These are phyloP conservation scores for Rhynchosporium secalis DNA, from an alignment of 2,329 filamentous ascomycete genomes.

Conservation along the genomic window DNA sequence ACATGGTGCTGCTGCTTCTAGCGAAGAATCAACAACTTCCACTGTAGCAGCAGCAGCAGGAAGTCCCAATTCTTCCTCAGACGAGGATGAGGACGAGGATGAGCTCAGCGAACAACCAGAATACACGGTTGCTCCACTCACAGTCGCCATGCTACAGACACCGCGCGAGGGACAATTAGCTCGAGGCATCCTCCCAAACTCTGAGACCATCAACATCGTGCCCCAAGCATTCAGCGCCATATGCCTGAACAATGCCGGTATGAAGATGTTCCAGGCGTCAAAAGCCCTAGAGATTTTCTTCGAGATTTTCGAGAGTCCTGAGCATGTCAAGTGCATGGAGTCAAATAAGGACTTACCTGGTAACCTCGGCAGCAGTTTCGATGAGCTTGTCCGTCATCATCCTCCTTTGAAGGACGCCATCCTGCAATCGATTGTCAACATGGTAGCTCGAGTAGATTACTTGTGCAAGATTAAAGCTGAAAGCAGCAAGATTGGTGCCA, in stretches of 20 bases:
- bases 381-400: constrained; percentile 93
- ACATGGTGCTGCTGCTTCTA: constrained; percentile 7
- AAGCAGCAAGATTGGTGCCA: constrained; percentile 72
- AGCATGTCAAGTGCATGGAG: constrained; percentile 83
- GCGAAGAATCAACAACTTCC: constrained; percentile 37
- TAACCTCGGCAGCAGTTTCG: constrained; percentile 79
- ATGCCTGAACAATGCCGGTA: constrained; percentile 82
- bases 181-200: constrained; percentile 77
- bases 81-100: constrained; percentile 35
- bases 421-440: constrained; percentile 80
- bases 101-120: constrained; percentile 44
- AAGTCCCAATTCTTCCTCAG: constrained; percentile 26
- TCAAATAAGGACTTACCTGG: constrained; percentile 70
- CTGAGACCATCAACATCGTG: constrained; percentile 84
- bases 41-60: constrained; percentile 32
- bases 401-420: constrained; percentile 79
- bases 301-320: constrained; percentile 92
- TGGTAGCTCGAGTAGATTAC: constrained; percentile 79
- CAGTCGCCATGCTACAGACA: constrained; percentile 50
- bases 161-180: constrained; percentile 53
- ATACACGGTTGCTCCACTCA: constrained; percentile 53
- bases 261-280: constrained; percentile 83
- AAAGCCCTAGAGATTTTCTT: constrained; percentile 83
- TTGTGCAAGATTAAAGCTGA: constrained; percentile 71
- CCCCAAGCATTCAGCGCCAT: constrained; percentile 91